Conservation (phyloP, 805 yeast genomes). For the Pachysolen tannophilus region DNA sequence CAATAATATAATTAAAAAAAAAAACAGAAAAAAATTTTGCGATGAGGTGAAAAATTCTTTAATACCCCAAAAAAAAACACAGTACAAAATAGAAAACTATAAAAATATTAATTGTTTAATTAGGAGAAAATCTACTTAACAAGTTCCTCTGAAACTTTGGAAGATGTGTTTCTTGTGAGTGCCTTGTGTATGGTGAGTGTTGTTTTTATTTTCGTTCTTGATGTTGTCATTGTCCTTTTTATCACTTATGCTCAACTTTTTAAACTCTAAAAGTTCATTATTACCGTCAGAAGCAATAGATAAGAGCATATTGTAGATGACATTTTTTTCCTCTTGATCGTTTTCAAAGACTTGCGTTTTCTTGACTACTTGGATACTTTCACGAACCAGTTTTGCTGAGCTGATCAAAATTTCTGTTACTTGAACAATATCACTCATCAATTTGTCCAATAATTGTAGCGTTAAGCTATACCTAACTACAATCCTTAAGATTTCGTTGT, state of each 20-base stretch:
- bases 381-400: slow-evolving; percentile 34
- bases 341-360: slow-evolving; percentile 1
- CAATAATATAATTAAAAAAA: too few relatives aligned
- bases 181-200: slow-evolving; percentile 1
- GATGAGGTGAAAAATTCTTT: too few relatives aligned
- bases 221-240: background rate
- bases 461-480: slow-evolving; percentile 71
- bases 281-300: slow-evolving; percentile 52
- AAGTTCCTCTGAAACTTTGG: slow-evolving; percentile 1
- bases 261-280: slow-evolving; percentile 26
- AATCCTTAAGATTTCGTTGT: slow-evolving; percentile 69
- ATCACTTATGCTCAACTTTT: slow-evolving; percentile 2
- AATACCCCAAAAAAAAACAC: too few relatives aligned
- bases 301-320: slow-evolving; percentile 40
- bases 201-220: background rate
- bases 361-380: slow-evolving; percentile 13
- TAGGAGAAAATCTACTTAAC: too few relatives aligned
- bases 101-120: too few relatives aligned
- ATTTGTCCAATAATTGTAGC: slow-evolving; percentile 49
- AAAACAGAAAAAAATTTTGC: too few relatives aligned
- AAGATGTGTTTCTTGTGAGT: background rate
- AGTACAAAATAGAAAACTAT: too few relatives aligned
- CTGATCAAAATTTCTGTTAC: slow-evolving; percentile 43
- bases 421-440: slow-evolving; percentile 53
- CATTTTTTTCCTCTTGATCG: slow-evolving; percentile 20